Base-by-base conservation (phyloP, 2,329 filamentous ascomycete genomes). In the Spiromastix sp. region DNA sequence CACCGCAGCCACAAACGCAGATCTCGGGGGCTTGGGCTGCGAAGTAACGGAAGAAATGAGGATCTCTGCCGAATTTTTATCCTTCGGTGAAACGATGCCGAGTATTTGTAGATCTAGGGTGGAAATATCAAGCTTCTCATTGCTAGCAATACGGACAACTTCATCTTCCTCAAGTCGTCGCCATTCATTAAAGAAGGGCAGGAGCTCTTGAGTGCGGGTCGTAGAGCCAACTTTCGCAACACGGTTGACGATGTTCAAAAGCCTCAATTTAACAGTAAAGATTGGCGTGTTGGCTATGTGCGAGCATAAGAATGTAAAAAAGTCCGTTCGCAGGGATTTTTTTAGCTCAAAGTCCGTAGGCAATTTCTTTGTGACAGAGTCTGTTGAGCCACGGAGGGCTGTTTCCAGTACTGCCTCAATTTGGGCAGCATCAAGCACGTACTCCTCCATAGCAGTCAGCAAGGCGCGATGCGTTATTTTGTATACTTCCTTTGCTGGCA, bases 371-470 rank as follows among this genome's bases (percentile, higher is more conserved):
- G 55, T 49, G 15, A 55, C 47, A 20, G 34, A 30, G 38, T 42
- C 45, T 43, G 24, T 55, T 17, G 50, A 44, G 35, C 73, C 72
- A 45, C 79, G 75, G 8, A 91, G 54, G 0, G 70, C 60, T 20
- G 66, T 68, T 40, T 73, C 68, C 4, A 94, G 55, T 2, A 79
- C 70, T 13, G 73, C 72, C 17, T 71, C 64, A 29, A 94, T 68
- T 41, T 91, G 79, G 18, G 71, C 73, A 3, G 75, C 64, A 51
- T 96, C 86, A 45, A 95, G 73, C 3, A 89, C 70, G 49, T 81
- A 93, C 57, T 95, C 91, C 57, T 95, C 87, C 7, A 94, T 61
- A 2, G 72, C 74, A 0, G 84, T 84, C 13, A 85, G 56, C n/a
- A 95, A 60, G 24, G 81, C 68, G 13, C 74, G 67, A 13, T 74